Evolutionary conservation across 2,329 filamentous ascomycete genomes (phyloP), one percentile per base, ranked within the genome.

Genomic region (Ophiocordyceps polyrhachis-furcata): DNA sequence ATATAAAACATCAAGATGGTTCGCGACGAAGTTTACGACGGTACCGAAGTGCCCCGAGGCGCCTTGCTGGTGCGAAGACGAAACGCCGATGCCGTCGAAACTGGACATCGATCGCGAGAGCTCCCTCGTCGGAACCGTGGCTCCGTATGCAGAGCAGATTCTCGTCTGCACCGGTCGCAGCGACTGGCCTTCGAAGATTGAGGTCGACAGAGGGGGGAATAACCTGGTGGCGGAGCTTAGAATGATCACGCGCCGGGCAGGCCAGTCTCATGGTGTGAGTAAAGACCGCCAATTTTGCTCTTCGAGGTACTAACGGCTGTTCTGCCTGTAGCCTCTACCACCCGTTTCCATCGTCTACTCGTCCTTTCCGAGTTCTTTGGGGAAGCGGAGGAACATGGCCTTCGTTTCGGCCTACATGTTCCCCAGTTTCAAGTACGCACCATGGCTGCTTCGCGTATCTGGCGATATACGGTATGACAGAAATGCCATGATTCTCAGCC

Each of bases 121-220:
- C 37, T 69, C 73, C 17, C 66, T 95, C 40, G 80, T 83, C 56
- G 83, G 83, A 13, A 81, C 82, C 6, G 88, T 94, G 63, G 70
- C 81, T 2, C 67, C 71, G 1, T 93, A 94, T 58, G 70, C 78
- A 1, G 81, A 93, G 60, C 87, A 95, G 53, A 73, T 95, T 4
- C 62, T 96, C 11, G 70, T 95, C 14, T 88, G 82, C 49, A 93
- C 87, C 0, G 87, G 85, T 5, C 75, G 77, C 48, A 64, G 71
- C 28, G 83, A 93, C 62, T 95, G 88, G 88, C 68, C 71, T 25
- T 88, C 82, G 55, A 74, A 76, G 46, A 93, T 95, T 49, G 87
- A 93, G 58, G 79, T 93, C 21, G 86, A 93, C 48, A 75, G 80
- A 52, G 71, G 62, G 54, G 74, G 67, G 15, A 71, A 77, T 51